Conservation (phyloP, 2,329 filamentous ascomycete species). For the Diaporthe vaccinii region DNA sequence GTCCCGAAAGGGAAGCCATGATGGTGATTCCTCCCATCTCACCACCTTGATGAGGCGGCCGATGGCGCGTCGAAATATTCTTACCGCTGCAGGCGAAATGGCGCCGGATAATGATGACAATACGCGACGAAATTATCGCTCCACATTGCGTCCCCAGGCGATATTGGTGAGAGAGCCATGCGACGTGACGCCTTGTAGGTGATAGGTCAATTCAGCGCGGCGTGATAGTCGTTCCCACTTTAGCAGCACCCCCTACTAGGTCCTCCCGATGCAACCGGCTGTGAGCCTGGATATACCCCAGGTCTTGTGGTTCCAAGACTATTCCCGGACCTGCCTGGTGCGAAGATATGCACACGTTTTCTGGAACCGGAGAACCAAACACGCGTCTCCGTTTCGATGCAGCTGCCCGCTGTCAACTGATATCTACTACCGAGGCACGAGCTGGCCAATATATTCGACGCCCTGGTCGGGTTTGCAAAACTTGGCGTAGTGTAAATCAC, state of each 20-base stretch:
- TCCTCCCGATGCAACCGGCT: background rate
- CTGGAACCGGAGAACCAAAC: background rate
- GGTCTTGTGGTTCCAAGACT: background rate
- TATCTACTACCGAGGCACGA: background rate
- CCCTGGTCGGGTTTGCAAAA: background rate
- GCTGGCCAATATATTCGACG: background rate
- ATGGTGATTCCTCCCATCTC: background rate
- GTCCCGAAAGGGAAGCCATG: background rate
- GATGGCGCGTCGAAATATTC: background rate
- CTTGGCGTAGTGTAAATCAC: background rate
- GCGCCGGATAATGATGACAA: background rate
- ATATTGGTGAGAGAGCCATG: background rate
- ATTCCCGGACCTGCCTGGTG: slow-evolving; percentile 1
- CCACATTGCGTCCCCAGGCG: background rate
- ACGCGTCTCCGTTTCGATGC: background rate
- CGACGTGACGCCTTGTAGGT: slow-evolving; percentile 1
- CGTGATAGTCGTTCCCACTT: background rate
- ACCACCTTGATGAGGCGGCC: background rate
- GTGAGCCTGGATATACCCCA: background rate
- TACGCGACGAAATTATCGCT: background rate
- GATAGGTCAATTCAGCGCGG: slow-evolving; percentile 3
- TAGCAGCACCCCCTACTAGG: background rate
- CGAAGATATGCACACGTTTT: background rate
- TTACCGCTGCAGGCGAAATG: background rate
- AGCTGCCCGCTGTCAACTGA: slow-evolving; percentile 24